These are phyloP conservation scores for Chamaecyparis obtusa DNA, from an alignment of 75 land plant species.

Conservation along the genomic window DNA sequence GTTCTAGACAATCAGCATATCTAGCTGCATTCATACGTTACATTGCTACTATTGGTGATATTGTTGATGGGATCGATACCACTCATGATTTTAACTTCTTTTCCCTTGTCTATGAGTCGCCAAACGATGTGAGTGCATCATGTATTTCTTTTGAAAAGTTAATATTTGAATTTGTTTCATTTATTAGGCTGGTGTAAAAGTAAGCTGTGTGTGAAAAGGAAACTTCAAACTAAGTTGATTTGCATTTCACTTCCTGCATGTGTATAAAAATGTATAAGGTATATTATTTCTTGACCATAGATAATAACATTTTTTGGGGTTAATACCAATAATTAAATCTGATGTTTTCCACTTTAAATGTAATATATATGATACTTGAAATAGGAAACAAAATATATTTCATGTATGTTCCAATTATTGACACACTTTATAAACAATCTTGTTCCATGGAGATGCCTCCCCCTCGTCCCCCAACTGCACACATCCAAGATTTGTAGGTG, in stretches of 20 bases:
- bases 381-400: background rate
- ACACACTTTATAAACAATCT: background rate
- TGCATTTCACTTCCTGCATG: background rate
- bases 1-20: constrained; percentile 73
- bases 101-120: constrained; percentile 92
- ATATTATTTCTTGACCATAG: background rate
- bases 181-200: background rate
- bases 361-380: background rate
- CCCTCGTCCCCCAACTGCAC: no score
- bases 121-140: constrained; percentile 78
- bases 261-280: background rate
- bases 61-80: constrained; percentile 98
- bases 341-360: background rate
- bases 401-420: background rate
- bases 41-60: constrained; percentile 96
- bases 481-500: no score
- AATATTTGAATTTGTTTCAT: background rate
- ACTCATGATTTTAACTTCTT: constrained; percentile 99
- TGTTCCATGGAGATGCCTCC: no score
- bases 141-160: background rate
- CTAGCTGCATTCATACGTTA: constrained; percentile 94
- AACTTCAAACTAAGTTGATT: background rate
- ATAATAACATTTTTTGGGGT: background rate
- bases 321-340: background rate
- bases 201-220: background rate